A percentile compares a stretch with the other conserved stretches of the same genome.
These are phyloP conservation scores for Ilex paraguariensis DNA, from an alignment of 305 asterid genomes.

Conservation along the genomic window DNA sequence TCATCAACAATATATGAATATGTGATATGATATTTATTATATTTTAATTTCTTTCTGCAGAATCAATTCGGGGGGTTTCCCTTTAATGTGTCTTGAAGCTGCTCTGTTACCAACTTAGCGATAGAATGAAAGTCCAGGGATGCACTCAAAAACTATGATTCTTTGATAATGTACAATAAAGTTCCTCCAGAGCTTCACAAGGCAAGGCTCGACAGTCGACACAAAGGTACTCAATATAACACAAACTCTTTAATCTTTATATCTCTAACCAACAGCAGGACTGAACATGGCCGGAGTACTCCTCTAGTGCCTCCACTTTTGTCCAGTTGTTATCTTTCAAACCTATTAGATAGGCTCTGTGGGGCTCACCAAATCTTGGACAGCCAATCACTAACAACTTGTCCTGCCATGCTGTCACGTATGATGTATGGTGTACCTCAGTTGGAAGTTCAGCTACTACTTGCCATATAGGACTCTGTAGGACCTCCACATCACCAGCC, in stretches of 20 bases:
- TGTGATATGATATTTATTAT: too few relatives aligned
- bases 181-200: too few relatives aligned
- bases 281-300: slow-evolving; percentile 65
- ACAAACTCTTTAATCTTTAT: slow-evolving; percentile 10
- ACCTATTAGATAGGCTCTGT: slow-evolving; percentile 36
- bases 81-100: too few relatives aligned
- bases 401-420: slow-evolving; percentile 46
- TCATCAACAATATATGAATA: too few relatives aligned
- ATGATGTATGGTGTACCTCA: slow-evolving; percentile 24
- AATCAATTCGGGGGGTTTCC: too few relatives aligned
- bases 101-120: too few relatives aligned
- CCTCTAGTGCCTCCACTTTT: slow-evolving; percentile 29
- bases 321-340: slow-evolving; percentile 47
- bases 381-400: slow-evolving; percentile 56
- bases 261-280: slow-evolving; percentile 67
- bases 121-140: too few relatives aligned
- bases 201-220: too few relatives aligned
- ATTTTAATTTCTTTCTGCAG: too few relatives aligned
- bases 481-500: slow-evolving; percentile 25
- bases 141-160: too few relatives aligned
- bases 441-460: slow-evolving; percentile 26
- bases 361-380: slow-evolving; percentile 29
- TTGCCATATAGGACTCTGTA: slow-evolving; percentile 36
- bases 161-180: too few relatives aligned
- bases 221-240: too few relatives aligned